phyloP scores from a whole-genome alignment of 2,329 filamentous ascomycete species.

The Curvularia spicifera region DNA sequence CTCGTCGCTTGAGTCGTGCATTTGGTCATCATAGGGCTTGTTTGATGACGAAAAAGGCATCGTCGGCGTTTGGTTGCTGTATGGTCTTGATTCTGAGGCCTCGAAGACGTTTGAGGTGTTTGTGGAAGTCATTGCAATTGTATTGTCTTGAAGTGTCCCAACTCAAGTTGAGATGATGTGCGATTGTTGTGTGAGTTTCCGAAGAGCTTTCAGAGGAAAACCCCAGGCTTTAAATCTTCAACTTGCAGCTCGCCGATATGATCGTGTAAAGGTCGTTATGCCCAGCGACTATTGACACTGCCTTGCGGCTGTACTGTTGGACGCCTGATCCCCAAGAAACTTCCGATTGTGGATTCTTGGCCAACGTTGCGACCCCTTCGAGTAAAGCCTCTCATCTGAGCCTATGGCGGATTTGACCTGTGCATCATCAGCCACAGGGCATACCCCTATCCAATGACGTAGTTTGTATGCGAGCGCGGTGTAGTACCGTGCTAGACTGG shows the following conservation, averaged over 20 bases:
- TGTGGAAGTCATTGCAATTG: background rate
- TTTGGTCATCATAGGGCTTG: background rate
- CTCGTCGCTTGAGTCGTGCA: background rate
- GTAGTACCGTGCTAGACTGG: background rate
- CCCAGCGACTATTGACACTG: background rate
- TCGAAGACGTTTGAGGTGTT: background rate
- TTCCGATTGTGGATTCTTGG: background rate
- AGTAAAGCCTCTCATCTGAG: background rate
- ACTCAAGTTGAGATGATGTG: background rate
- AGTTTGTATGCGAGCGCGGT: background rate
- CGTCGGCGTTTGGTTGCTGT: background rate
- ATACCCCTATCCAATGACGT: background rate
- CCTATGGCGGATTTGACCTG: background rate
- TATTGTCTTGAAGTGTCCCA: background rate
- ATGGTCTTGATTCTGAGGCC: background rate
- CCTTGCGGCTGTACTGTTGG: background rate
- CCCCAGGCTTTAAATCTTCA: background rate
- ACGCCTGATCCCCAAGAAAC: background rate
- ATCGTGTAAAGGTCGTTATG: background rate
- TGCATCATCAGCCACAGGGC: background rate
- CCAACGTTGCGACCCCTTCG: background rate
- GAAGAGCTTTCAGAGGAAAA: background rate
- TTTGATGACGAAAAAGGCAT: background rate
- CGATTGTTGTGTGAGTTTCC: background rate
- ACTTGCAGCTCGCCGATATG: background rate